Evolutionary conservation across 2,329 filamentous ascomycete species (phyloP).

Genomic region (Xylaria digitata): DNA sequence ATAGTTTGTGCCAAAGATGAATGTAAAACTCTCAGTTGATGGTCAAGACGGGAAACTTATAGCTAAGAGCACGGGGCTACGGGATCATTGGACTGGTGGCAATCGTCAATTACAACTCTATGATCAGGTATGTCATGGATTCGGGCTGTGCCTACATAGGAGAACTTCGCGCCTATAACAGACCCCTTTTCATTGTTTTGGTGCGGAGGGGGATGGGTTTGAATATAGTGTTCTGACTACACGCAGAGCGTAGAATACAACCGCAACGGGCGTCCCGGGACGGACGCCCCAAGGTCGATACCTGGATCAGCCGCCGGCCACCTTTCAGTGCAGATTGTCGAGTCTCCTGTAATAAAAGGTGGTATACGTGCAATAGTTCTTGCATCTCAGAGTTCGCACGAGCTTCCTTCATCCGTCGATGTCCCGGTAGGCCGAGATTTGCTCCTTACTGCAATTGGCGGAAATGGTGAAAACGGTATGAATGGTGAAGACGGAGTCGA

Average conservation of each 20-base stretch:
- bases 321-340: slow-evolving; percentile 26
- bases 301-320: background rate
- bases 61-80: slow-evolving; percentile 22
- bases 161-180: background rate
- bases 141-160: background rate
- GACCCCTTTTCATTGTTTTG: background rate
- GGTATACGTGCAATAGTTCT: slow-evolving; percentile 28
- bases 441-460: slow-evolving; percentile 28
- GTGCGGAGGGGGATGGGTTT: too few species aligned
- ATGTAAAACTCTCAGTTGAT: slow-evolving; percentile 30
- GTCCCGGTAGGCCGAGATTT: slow-evolving; percentile 26
- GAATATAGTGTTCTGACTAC: too few species aligned
- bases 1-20: slow-evolving; percentile 19
- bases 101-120: slow-evolving; percentile 22
- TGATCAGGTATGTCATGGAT: slow-evolving; percentile 18
- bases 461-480: slow-evolving; percentile 25
- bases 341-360: slow-evolving; percentile 27
- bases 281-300: too few species aligned
- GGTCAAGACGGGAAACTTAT: slow-evolving; percentile 23
- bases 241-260: too few species aligned
- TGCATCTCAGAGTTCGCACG: slow-evolving; percentile 27
- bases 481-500: slow-evolving; percentile 24
- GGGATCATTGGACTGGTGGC: slow-evolving; percentile 2
- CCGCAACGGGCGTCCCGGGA: too few species aligned
- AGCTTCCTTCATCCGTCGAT: slow-evolving; percentile 21